Conservation (phyloP, 1,284 basidiomycete species). For the Exobasidium rhododendri region DNA sequence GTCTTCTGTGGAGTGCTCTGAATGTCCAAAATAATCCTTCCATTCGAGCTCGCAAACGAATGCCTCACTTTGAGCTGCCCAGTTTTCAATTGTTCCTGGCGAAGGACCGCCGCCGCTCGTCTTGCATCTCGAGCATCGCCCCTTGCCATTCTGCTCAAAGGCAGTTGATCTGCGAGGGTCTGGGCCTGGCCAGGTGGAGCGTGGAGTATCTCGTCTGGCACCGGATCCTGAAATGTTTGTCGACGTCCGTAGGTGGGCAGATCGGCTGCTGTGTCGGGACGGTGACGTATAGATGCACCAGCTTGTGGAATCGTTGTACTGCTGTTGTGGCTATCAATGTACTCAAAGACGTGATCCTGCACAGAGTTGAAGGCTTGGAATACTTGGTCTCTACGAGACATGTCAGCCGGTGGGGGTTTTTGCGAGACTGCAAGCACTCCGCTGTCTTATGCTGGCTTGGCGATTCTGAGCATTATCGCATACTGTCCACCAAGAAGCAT, state of each 20-base stretch:
- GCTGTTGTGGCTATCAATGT: constrained; percentile 2
- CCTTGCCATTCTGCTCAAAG: constrained; percentile 6
- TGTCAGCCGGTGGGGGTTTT: too few relatives aligned
- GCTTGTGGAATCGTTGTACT: neutral
- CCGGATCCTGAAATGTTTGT: neutral
- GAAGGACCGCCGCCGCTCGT: constrained; percentile 8
- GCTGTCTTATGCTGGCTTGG: too few relatives aligned
- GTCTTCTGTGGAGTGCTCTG: constrained; percentile 33
- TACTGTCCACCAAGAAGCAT: too few relatives aligned
- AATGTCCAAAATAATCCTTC: constrained; percentile 26
- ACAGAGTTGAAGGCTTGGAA: constrained; percentile 2
- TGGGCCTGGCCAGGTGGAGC: constrained; percentile 16
- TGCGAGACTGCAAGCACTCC: too few relatives aligned
- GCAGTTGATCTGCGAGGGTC: constrained; percentile 3
- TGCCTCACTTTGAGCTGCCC: constrained; percentile 24
- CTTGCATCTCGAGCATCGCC: constrained; percentile 8
- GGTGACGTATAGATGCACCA: neutral
- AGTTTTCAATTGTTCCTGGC: constrained; percentile 11
- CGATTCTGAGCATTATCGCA: too few relatives aligned
- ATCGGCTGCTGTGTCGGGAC: neutral
- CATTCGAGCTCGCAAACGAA: constrained; percentile 24
- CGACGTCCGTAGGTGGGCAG: neutral
- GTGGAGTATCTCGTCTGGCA: constrained; percentile 7
- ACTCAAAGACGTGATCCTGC: constrained; percentile 6
- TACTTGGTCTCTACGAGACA: constrained; percentile 13